phyloP scores from a whole-genome alignment of 768 basidiomycete genomes.

The Sporobolomyces phaffii region DNA sequence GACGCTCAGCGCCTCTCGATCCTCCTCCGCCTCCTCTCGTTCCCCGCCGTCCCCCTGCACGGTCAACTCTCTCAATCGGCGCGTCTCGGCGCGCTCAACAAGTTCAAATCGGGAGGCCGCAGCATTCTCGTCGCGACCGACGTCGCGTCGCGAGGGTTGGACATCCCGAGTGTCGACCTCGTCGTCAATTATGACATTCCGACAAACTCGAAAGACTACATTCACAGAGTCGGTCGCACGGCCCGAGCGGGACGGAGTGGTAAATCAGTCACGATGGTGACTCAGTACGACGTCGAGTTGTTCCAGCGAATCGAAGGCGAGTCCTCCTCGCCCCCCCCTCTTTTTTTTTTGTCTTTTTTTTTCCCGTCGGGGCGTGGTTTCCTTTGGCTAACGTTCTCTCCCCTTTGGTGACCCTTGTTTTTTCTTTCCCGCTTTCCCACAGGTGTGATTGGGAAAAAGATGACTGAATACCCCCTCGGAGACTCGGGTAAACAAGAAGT shows the following conservation, averaged over 20 bases:
- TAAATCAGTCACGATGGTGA: conserved; percentile 93
- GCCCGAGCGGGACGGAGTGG: conserved; percentile 96
- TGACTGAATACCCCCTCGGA: conserved; percentile 63
- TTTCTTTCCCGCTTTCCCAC: background rate
- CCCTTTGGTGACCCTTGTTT: too few relatives aligned
- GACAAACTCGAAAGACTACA: conserved; percentile 97
- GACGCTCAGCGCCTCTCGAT: conserved; percentile 86
- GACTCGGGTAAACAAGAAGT: conserved; percentile 83
- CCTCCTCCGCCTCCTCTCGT: conserved; percentile 80
- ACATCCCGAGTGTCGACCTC: conserved; percentile 90
- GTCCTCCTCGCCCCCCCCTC: too few relatives aligned
- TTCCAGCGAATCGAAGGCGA: conserved; percentile 78
- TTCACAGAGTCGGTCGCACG: conserved; percentile 94
- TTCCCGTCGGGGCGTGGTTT: background rate
- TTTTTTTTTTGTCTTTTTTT: too few relatives aligned
- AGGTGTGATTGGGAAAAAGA: conserved; percentile 78
- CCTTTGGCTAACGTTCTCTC: too few relatives aligned
- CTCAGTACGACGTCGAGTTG: conserved; percentile 96
- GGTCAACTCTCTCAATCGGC: conserved; percentile 91
- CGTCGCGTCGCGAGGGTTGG: conserved; percentile 90
- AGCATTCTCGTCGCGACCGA: conserved; percentile 92
- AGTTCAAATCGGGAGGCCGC: conserved; percentile 91
- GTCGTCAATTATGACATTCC: conserved; percentile 98
- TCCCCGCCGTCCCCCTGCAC: conserved; percentile 90
- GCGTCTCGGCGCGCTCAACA: conserved; percentile 81